These are phyloP conservation scores for Waltiozyma sp. DNA, from an alignment of 1,139 yeast species.

Conservation along the genomic window DNA sequence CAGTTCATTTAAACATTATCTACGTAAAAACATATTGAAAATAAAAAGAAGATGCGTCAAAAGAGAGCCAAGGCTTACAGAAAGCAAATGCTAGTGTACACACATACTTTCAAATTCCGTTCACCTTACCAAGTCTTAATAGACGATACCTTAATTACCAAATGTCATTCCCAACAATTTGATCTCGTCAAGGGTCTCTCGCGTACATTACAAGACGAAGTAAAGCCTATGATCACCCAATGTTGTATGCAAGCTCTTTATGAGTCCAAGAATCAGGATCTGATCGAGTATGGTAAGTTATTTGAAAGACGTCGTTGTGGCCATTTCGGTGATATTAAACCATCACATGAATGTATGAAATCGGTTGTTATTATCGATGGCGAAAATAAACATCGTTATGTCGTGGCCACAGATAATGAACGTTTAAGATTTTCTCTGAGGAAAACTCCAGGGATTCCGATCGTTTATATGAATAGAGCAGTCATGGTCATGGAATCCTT, in stretches of 20 bases:
- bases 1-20: too few species aligned
- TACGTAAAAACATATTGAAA: too few species aligned
- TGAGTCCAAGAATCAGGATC: slow-evolving; percentile 54
- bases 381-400: slow-evolving; percentile 77
- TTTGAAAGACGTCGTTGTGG: slow-evolving; percentile 74
- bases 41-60: slow-evolving; percentile 97
- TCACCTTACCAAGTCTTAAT: slow-evolving; percentile 86
- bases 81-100: slow-evolving; percentile 80
- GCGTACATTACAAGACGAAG: slow-evolving; percentile 75
- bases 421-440: slow-evolving; percentile 59
- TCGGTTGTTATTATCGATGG: slow-evolving; percentile 64
- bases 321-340: slow-evolving; percentile 48
- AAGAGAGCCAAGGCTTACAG: slow-evolving; percentile 90
- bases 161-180: slow-evolving; percentile 54
- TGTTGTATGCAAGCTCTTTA: slow-evolving; percentile 88
- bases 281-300: slow-evolving; percentile 67
- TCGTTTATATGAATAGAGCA: slow-evolving; percentile 75
- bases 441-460: slow-evolving; percentile 78
- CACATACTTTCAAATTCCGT: slow-evolving; percentile 81
- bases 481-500: slow-evolving; percentile 96
- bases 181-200: slow-evolving; percentile 69
- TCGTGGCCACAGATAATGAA: slow-evolving; percentile 75
- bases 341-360: slow-evolving; percentile 68
- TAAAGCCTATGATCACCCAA: slow-evolving; percentile 92
- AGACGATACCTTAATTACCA: slow-evolving; percentile 67